A percentile compares a stretch with the other conserved stretches of the same genome.
Conservation (phyloP, 371 early-diverging fungal genomes). For the Apophysomyces elegans region DNA sequence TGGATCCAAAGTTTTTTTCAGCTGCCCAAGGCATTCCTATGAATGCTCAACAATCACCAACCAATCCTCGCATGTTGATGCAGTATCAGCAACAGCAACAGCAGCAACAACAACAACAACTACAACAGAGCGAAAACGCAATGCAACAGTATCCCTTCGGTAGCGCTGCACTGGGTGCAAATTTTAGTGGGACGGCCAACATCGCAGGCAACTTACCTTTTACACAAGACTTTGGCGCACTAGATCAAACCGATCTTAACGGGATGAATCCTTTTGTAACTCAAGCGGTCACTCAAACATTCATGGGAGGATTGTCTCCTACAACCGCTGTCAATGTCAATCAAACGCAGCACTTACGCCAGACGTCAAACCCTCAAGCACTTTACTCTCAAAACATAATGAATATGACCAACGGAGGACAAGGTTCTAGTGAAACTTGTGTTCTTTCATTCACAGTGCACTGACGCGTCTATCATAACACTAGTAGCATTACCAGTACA, state of each 20-base stretch:
- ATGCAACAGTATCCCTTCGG: slow-evolving; percentile 25
- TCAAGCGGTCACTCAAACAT: slow-evolving; percentile 21
- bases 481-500: slow-evolving; percentile 15
- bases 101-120: slow-evolving; percentile 33
- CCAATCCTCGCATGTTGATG: slow-evolving; percentile 41
- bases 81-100: slow-evolving; percentile 36
- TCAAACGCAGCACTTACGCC: slow-evolving; percentile 24
- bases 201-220: slow-evolving; percentile 31
- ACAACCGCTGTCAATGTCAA: slow-evolving; percentile 11
- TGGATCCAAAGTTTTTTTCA: slow-evolving; percentile 51
- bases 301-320: slow-evolving; percentile 20
- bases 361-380: slow-evolving; percentile 22
- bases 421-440: slow-evolving; percentile 17
- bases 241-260: slow-evolving; percentile 36
- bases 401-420: slow-evolving; percentile 11
- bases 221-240: slow-evolving; percentile 28
- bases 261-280: slow-evolving; percentile 28
- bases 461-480: slow-evolving; percentile 8
- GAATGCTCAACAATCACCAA: slow-evolving; percentile 31
- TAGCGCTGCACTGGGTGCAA: slow-evolving; percentile 13
- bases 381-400: slow-evolving; percentile 36
- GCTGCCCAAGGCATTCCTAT: slow-evolving; percentile 36
- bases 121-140: slow-evolving; percentile 26
- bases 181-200: slow-evolving; percentile 26
- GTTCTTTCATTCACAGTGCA: slow-evolving; percentile 10